Percentiles rank a stretch among this genome's conserved stretches.
Evolutionary conservation across 2,329 filamentous ascomycete species (phyloP).

Genomic region (Aspergillus candidus): DNA sequence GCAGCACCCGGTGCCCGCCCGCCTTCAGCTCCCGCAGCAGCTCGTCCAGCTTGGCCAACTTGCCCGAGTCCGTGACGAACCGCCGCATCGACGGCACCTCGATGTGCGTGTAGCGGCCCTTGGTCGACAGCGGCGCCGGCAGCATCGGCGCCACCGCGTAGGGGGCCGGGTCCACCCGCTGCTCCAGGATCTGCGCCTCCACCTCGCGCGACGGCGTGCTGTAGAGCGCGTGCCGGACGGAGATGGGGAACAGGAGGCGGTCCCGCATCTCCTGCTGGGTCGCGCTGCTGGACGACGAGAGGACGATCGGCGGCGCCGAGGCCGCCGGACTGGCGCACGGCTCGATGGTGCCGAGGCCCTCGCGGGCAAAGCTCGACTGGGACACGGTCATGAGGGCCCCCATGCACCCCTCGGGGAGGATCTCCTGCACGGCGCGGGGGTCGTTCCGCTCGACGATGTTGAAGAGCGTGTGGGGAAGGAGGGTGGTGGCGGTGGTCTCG

Average conservation of each 20-base stretch:
- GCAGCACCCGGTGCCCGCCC: constrained; percentile 81
- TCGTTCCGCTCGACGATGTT: constrained; percentile 68
- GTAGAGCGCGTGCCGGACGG: constrained; percentile 69
- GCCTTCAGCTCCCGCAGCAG: constrained; percentile 86
- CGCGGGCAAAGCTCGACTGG: constrained; percentile 56
- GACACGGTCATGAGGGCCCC: constrained; percentile 74
- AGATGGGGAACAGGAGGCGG: constrained; percentile 70
- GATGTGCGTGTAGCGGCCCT: constrained; percentile 82
- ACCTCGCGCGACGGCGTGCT: constrained; percentile 54
- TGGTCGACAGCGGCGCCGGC: constrained; percentile 71
- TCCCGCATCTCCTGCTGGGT: constrained; percentile 59
- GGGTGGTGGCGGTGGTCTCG: constrained; percentile 59
- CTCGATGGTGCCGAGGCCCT: constrained; percentile 72
- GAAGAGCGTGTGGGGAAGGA: constrained; percentile 73
- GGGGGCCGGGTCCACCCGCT: constrained; percentile 56
- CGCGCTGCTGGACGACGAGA: constrained; percentile 66
- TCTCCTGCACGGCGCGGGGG: constrained; percentile 59
- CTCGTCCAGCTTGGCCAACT: constrained; percentile 84
- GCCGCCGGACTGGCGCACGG: constrained; percentile 72
- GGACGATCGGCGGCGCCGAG: constrained; percentile 77
- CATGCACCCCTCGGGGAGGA: constrained; percentile 67
- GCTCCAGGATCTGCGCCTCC: constrained; percentile 68
- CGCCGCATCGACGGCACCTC: constrained; percentile 92
- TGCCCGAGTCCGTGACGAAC: constrained; percentile 96
- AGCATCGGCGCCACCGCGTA: constrained; percentile 63